These are phyloP conservation scores for Fraxinus greggii DNA, from an alignment of 305 asterid genomes.

Conservation along the genomic window DNA sequence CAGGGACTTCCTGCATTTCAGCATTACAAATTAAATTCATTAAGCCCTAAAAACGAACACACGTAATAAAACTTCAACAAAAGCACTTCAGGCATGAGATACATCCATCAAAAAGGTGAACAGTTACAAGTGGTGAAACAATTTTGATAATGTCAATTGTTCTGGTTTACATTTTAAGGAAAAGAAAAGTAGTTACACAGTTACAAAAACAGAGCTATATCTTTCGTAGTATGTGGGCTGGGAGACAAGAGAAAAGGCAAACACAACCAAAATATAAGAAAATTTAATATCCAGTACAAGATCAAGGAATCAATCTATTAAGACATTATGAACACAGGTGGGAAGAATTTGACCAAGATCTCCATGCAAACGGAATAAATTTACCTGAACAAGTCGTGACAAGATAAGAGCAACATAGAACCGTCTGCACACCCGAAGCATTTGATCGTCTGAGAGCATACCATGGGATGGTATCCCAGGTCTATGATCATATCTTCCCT, in stretches of 20 bases:
- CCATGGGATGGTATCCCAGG: conserved; percentile 42
- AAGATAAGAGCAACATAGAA: conserved; percentile 91
- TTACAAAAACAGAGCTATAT: not conserved
- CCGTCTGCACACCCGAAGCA: conserved; percentile 84
- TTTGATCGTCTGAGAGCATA: conserved; percentile 71
- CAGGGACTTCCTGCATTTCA: conserved; percentile 75
- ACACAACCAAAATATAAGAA: not conserved
- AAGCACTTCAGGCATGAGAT: conserved; percentile 13
- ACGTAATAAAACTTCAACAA: conserved; percentile 11
- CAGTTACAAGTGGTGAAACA: conserved; percentile 12
- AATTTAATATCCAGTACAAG: conserved; percentile 1
- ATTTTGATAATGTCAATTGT: conserved; percentile 10
- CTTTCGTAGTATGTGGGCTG: not conserved
- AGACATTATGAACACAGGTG: not conserved
- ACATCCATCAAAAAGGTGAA: not conserved
- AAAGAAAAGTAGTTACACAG: not conserved
- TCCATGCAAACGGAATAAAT: conserved; percentile 1
- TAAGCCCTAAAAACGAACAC: conserved; percentile 15
- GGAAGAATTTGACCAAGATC: conserved; percentile 4
- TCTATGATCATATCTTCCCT: conserved; percentile 44
- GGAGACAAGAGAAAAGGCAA: not conserved
- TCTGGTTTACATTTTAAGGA: not conserved
- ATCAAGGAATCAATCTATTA: conserved; percentile 13
- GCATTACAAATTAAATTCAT: conserved; percentile 28
- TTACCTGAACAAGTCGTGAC: conserved; percentile 95